Evolutionary conservation across 495 filamentous ascomycete genomes (phyloP).

Genomic region (Rostrohypoxylon terebratum): DNA sequence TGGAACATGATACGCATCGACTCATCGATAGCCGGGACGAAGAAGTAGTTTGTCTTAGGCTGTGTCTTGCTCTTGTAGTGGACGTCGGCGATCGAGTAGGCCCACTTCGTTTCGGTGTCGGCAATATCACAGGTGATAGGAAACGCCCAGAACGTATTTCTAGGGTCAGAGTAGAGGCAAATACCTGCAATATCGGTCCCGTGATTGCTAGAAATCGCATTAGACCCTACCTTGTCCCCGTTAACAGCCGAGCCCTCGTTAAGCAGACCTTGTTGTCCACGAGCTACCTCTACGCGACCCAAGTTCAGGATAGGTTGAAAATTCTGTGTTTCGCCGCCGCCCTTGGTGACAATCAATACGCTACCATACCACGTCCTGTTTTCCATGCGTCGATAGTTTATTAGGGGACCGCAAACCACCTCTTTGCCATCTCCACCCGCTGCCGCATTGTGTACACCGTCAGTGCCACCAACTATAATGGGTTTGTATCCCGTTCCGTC

Average conservation of each 20-base stretch:
- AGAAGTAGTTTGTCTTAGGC: constrained; percentile 69
- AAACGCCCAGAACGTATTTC: constrained; percentile 87
- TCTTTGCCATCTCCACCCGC: constrained; percentile 61
- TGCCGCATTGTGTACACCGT: constrained; percentile 43
- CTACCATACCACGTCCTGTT: constrained; percentile 82
- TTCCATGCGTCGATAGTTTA: constrained; percentile 89
- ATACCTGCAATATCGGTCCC: constrained; percentile 54
- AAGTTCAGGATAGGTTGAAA: constrained; percentile 50
- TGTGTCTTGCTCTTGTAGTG: constrained; percentile 59
- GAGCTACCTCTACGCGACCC: constrained; percentile 38
- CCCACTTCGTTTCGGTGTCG: constrained; percentile 66
- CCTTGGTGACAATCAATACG: constrained; percentile 80
- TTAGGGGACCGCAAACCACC: constrained; percentile 80
- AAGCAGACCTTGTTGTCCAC: constrained; percentile 32
- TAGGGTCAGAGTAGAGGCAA: constrained; percentile 82
- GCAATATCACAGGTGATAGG: constrained; percentile 69
- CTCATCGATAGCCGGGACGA: constrained; percentile 78
- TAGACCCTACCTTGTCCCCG: constrained; percentile 19
- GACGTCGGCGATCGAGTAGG: constrained; percentile 67
- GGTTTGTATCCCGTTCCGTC: constrained; percentile 52
- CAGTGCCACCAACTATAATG: constrained; percentile 54
- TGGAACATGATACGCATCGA: constrained; percentile 97
- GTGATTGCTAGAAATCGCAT: constrained; percentile 46
- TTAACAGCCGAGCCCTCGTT: constrained; percentile 29
- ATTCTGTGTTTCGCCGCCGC: constrained; percentile 63